A percentile compares a stretch with the other conserved stretches of the same genome.
Evolutionary conservation across 2,329 filamentous ascomycete species (phyloP).

Genomic region (Hymenoscyphus linearis): DNA sequence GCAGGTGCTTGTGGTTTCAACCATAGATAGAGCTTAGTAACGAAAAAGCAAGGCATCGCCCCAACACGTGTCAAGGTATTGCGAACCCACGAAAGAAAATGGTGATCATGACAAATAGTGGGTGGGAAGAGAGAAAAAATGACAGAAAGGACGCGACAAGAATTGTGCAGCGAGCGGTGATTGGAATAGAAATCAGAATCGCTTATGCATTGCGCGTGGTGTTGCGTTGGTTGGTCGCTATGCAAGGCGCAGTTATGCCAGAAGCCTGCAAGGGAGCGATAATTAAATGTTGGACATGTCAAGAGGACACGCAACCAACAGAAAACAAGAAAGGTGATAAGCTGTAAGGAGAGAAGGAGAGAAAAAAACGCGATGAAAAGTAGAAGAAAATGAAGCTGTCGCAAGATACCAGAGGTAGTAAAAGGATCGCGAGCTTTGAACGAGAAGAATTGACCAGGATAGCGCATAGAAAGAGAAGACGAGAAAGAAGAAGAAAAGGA

Average conservation of each 20-base stretch:
- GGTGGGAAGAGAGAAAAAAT: slow-evolving; percentile 6
- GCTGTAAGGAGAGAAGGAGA: neutral
- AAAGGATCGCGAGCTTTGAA: neutral
- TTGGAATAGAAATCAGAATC: slow-evolving; percentile 14
- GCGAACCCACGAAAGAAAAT: neutral
- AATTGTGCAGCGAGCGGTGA: slow-evolving; percentile 10
- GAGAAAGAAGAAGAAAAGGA: neutral
- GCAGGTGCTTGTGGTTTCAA: slow-evolving; percentile 17
- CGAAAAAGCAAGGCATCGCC: slow-evolving; percentile 15
- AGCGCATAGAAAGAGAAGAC: slow-evolving; percentile 1
- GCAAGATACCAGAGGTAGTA: neutral
- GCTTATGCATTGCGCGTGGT: slow-evolving; percentile 23
- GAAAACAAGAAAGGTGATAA: neutral
- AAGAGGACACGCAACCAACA: slow-evolving; percentile 10
- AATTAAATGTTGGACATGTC: slow-evolving; percentile 3
- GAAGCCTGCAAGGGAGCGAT: slow-evolving; percentile 5
- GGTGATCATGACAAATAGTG: slow-evolving; percentile 7
- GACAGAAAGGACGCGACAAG: slow-evolving; percentile 6
- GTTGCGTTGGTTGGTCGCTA: slow-evolving; percentile 11
- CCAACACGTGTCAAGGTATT: slow-evolving; percentile 20
- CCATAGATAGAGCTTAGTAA: slow-evolving; percentile 17
- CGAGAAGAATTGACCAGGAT: neutral
- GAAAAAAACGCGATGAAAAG: neutral
- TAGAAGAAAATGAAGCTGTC: slow-evolving; percentile 1
- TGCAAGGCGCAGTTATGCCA: slow-evolving; percentile 17